Evolutionary conservation across 2,329 filamentous ascomycete genomes (phyloP).

Genomic region (Magnaporthiopsis incrustans): DNA sequence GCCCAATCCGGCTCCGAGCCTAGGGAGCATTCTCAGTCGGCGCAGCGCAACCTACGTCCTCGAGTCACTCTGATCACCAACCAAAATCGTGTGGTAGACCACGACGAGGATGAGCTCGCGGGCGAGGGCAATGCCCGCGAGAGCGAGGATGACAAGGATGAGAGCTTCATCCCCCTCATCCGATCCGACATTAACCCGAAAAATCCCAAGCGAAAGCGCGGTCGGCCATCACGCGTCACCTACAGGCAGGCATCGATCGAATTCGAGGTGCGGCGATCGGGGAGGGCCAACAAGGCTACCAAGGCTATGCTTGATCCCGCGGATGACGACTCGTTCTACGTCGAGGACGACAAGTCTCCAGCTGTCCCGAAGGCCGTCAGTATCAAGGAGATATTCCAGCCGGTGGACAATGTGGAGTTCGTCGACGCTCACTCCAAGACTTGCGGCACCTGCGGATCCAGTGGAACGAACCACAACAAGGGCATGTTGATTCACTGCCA

Average conservation of each 20-base stretch:
- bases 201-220: constrained; percentile 10
- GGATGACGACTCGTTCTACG: constrained; percentile 50
- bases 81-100: neutral
- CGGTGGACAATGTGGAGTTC: constrained; percentile 58
- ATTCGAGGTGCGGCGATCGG: constrained; percentile 44
- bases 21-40: neutral
- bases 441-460: constrained; percentile 65
- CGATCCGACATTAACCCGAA: constrained; percentile 18
- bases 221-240: neutral
- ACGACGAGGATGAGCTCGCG: constrained; percentile 21
- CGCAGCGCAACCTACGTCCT: neutral
- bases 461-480: constrained; percentile 45
- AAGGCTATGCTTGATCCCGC: constrained; percentile 42
- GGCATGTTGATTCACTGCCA: constrained; percentile 80
- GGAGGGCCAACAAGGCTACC: constrained; percentile 34
- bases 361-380: constrained; percentile 48
- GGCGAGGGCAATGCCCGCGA: constrained; percentile 10
- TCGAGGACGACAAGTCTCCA: constrained; percentile 35
- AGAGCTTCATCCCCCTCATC: constrained; percentile 18
- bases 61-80: neutral
- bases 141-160: constrained; percentile 11
- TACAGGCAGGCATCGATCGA: constrained; percentile 33
- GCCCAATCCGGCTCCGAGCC: neutral
- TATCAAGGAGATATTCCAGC: constrained; percentile 67
- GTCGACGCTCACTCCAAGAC: constrained; percentile 56